Evolutionary conservation across 768 basidiomycete genomes (phyloP), one percentile per base, ranked within the genome.

Genomic region (Albatrellus ellisii): DNA sequence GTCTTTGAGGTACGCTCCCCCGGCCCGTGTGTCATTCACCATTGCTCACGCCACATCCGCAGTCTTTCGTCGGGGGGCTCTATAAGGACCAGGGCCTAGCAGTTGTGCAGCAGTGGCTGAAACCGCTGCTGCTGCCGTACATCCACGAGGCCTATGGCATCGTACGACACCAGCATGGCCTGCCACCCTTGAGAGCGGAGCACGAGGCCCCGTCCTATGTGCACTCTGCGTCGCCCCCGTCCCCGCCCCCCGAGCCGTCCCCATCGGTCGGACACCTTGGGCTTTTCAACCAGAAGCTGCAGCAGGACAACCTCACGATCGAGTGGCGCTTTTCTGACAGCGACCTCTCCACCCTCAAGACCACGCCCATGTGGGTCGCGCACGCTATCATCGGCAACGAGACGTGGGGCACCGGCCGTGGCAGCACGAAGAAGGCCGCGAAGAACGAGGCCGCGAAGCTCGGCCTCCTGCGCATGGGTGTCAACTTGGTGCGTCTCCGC

Each of bases 21-120:
- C 26, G 35, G 18, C 8, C 37, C 25, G 42, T 8, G 9, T 34
- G 7, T 26, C 36, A 11, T 26, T 29, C n/a, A 18, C 6, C 20
- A 26, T 22, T n/a, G 29, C 18, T 26, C 14, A 15, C 22, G 17
- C 40, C 36, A 22, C 26, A 15, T 7, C 22, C 17, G 7, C 37
- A 88, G 83, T 72, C 85, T 2, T 88, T 77, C 55, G 70, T 87
- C 24, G 85, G 84, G n/a, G 85, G 83, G 0, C 60, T 88, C 14
- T 86, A 72, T 61, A 57, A 68, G 36, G 84, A 86, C 41, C 75
- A 77, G 52, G 83, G 80, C 20, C 65, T 86, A 29, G 58, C 65
- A 0, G 61, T 56, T 4, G 73, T 76, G 33, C 64, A 66, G 45
- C 32, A 46, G 4, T 88, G 85, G 85, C 68, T 87, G 31, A 60